A percentile compares a stretch with the other conserved stretches of the same genome.
phyloP scores from a whole-genome alignment of 805 yeast species.

The Lipomyces orientalis region DNA sequence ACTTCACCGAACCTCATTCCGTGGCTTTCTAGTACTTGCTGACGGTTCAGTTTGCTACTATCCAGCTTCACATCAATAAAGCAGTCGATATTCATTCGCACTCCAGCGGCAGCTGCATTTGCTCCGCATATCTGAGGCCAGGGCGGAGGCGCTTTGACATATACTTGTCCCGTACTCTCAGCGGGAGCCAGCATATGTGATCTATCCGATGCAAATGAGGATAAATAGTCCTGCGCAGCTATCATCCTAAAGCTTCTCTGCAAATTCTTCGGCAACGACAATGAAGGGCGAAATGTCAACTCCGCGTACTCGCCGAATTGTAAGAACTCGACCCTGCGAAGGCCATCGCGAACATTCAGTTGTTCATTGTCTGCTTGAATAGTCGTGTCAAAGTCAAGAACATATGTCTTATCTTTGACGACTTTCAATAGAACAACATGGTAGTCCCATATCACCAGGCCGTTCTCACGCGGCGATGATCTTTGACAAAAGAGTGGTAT shows the following conservation, averaged over 20 bases:
- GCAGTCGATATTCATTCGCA: slow-evolving; percentile 11
- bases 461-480: slow-evolving; percentile 1
- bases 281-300: slow-evolving; percentile 12
- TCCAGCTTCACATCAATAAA: neutral
- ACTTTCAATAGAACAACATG: slow-evolving; percentile 20
- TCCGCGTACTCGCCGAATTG: slow-evolving; percentile 9
- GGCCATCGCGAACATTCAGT: neutral
- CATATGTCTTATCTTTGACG: neutral
- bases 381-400: slow-evolving; percentile 23
- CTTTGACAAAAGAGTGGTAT: slow-evolving; percentile 19
- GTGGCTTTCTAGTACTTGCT: neutral
- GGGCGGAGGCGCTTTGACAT: slow-evolving; percentile 10
- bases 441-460: slow-evolving; percentile 29
- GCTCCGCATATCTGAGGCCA: slow-evolving; percentile 20
- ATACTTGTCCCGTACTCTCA: neutral
- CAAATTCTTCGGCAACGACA: neutral
- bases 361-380: neutral
- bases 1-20: slow-evolving; percentile 12
- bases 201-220: slow-evolving; percentile 27
- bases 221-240: slow-evolving; percentile 6
- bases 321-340: slow-evolving; percentile 5
- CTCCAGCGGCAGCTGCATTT: neutral
- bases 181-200: slow-evolving; percentile 26
- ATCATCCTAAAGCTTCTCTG: slow-evolving; percentile 14
- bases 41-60: neutral